Percentiles rank a stretch among this genome's conserved stretches.
Evolutionary conservation across 2,329 filamentous ascomycete species (phyloP).

Genomic region (Fusarium tupiense): DNA sequence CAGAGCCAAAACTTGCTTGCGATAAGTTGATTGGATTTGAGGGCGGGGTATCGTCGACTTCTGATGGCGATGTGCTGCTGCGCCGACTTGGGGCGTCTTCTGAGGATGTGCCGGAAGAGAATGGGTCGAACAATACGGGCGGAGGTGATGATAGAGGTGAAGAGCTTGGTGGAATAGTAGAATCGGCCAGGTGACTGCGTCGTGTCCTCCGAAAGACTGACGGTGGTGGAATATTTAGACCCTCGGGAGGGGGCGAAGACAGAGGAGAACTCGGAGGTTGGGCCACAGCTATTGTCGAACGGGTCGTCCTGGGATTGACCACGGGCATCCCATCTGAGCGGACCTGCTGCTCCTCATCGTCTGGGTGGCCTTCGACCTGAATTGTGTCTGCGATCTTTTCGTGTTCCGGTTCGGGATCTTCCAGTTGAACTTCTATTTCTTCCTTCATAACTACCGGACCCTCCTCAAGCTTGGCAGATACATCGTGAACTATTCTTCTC

Average conservation of each 20-base stretch:
- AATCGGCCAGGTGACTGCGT: conserved; percentile 36
- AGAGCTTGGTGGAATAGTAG: conserved; percentile 51
- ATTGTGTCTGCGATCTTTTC: conserved; percentile 34
- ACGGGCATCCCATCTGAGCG: conserved; percentile 10
- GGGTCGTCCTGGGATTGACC: conserved; percentile 31
- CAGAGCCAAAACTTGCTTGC: conserved; percentile 47
- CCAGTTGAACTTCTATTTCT: conserved; percentile 38
- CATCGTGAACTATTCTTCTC: conserved; percentile 45
- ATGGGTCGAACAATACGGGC: conserved; percentile 62
- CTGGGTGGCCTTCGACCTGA: conserved; percentile 22
- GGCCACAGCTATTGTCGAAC: conserved; percentile 33
- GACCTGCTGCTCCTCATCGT: conserved; percentile 23
- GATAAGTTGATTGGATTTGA: conserved; percentile 53
- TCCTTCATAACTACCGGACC: conserved; percentile 28
- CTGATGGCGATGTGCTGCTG: conserved; percentile 55
- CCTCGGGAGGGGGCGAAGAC: conserved; percentile 51
- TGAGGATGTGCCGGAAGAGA: conserved; percentile 51
- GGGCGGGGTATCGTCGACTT: conserved; percentile 56
- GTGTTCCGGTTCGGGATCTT: conserved; percentile 20
- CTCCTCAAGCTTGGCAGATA: conserved; percentile 14
- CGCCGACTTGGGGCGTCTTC: conserved; percentile 48
- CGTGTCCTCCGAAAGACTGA: conserved; percentile 38
- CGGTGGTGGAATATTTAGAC: conserved; percentile 41
- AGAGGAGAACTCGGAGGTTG: conserved; percentile 49
- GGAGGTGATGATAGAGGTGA: conserved; percentile 69